Percentiles rank a stretch among this genome's conserved stretches.
phyloP scores from a whole-genome alignment of 179 eudicot species.

The Beta corolliflora region DNA sequence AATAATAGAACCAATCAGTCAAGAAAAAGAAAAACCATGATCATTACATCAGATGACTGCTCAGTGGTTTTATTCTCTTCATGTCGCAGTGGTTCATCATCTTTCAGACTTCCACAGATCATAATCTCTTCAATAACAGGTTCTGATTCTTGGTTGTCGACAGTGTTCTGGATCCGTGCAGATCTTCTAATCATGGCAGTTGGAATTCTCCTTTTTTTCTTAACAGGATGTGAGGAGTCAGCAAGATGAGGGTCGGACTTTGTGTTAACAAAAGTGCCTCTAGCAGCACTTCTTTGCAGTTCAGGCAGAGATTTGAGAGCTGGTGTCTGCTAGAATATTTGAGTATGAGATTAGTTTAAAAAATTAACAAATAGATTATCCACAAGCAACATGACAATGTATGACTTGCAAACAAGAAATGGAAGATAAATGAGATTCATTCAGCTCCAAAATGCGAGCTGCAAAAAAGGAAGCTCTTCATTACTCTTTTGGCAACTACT shows the following conservation, averaged over 20 bases:
- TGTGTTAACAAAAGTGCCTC: not conserved
- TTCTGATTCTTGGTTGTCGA: constrained; percentile 4
- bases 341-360: constrained; percentile 1
- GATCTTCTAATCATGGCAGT: constrained; percentile 24
- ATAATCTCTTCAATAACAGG: constrained; percentile 20
- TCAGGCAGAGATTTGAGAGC: not conserved
- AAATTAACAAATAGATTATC: not conserved
- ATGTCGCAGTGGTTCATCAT: constrained; percentile 3
- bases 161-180: constrained; percentile 10
- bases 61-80: constrained; percentile 19
- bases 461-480: not conserved
- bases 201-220: constrained; percentile 3
- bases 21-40: not conserved
- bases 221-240: constrained; percentile 8
- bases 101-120: constrained; percentile 12
- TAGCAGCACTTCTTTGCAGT: constrained; percentile 6
- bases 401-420: not conserved
- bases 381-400: not conserved
- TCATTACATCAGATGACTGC: constrained; percentile 25
- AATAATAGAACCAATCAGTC: not conserved
- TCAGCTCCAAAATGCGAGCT: not conserved
- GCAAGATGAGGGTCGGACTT: not conserved
- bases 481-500: not conserved
- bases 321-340: not conserved
- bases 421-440: not conserved